Evolutionary conservation across 495 filamentous ascomycete species (phyloP), one percentile per base, ranked within the genome.

Genomic region (Hypoxylon trugodes): DNA sequence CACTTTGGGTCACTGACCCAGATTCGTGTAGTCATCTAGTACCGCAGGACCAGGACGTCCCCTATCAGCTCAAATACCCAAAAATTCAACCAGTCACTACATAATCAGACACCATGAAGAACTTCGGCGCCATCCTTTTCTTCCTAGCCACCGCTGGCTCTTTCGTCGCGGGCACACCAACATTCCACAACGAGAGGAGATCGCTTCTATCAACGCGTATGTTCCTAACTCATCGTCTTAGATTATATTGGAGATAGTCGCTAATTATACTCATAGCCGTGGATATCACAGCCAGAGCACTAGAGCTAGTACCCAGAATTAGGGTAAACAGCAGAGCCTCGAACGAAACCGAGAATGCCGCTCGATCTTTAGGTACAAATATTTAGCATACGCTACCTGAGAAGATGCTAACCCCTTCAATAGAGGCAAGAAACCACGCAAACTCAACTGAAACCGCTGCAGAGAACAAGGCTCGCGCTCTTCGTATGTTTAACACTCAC

Each of bases 61-160:
- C 24, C 26, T 41, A 33, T 15, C 6, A 38, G 9, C 22, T 21
- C 18, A 57, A 12, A 21, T 32, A 26, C 26, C 36, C n/a, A n/a
- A 50, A 2, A 32, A 52, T 25, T 13, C 19, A 46, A n/a, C 35
- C 47, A 37, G 56, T 57, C 56, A 16, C 22, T 56, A 25, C 4
- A 28, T 24, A 48, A 56, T 42, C 37, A 45, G 24, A 48, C 63
- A 66, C 6, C 51, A 66, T 66, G 63, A 66, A 66, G 63, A 42
- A 12, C 35, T 52, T 61, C 30, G 40, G 46, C 13, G 40, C 47
- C 4, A 35, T 61, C 26, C 5, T 55, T 30, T 57, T 61, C 48
- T 18, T 64, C 56, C 38, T 66, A 28, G 57, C 57, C 33, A 19
- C 47, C 5, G 57, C 52, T 40, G 33, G 57, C 63, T 58, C 63